Evolutionary conservation across 306 rosid species (phyloP).

Genomic region (Pterocarpus macrocarpus): DNA sequence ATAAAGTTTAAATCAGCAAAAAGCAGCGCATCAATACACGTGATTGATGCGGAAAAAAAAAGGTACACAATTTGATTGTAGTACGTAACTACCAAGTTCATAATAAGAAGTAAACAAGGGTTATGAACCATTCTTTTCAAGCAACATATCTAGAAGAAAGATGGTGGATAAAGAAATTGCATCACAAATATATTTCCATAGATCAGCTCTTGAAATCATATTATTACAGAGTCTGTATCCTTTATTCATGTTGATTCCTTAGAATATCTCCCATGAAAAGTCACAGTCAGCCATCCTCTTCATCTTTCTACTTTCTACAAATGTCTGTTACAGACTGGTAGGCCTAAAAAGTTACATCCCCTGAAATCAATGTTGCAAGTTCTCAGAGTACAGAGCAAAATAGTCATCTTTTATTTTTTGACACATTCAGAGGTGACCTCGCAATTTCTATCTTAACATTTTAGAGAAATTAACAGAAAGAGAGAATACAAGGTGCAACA

Average conservation of each 20-base stretch:
- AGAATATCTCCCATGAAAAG: background rate
- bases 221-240: background rate
- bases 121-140: conserved; percentile 22
- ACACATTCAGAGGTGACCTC: conserved; percentile 5
- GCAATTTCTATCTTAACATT: background rate
- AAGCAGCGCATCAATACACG: too few relatives aligned
- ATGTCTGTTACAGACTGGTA: background rate
- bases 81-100: conserved; percentile 4
- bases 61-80: conserved; percentile 4
- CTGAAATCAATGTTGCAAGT: background rate
- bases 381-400: background rate
- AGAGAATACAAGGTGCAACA: background rate
- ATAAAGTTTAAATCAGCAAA: too few relatives aligned
- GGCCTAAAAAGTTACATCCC: background rate
- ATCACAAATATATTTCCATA: conserved; percentile 7
- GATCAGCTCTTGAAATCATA: conserved; percentile 8
- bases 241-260: conserved; percentile 8
- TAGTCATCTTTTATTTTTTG: background rate
- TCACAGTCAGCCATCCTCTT: too few relatives aligned
- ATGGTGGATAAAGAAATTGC: background rate
- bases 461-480: background rate
- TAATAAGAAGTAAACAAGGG: background rate
- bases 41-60: too few relatives aligned
- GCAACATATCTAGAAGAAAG: conserved; percentile 25
- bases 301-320: background rate